Base-by-base conservation (phyloP, 2,329 filamentous ascomycete species). In the Ophiocordyceps unilateralis region DNA sequence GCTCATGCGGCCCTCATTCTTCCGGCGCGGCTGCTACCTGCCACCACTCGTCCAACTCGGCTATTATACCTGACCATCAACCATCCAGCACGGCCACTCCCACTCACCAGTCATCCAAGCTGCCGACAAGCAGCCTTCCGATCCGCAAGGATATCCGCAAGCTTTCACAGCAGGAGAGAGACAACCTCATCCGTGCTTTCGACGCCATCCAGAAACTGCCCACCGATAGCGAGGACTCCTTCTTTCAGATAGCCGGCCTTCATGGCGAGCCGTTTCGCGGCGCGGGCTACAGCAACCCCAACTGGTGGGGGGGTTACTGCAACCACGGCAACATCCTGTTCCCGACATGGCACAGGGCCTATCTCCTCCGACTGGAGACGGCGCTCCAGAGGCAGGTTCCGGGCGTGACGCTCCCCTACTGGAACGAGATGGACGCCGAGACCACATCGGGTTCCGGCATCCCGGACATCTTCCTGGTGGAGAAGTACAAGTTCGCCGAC, bases 271-370 rank as follows among this genome's bases (percentile, higher is more conserved):
- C 53, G 3, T 57, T 57, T 43, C 50, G 49, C 6, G 50, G 50
- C 9, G 48, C 46, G 10, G 49, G 47, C 28, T 48, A 43, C 15
- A 43, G 24, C 5, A 47, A 48, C 30, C 41, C 43, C 1, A 14
- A 44, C 2, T 56, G 53, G 53, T 56, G 53, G 51, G 53, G 53
- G 6, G 55, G 54, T 1, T 58, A 53, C 41, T 59, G 56, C 49
- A 46, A 54, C 23, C 57, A 59, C 41, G 50, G 43, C n/a, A 55
- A 51, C 40, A 45, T 53, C 23, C 46, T 54, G 8, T 55, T 53
- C 42, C 51, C 54, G 4, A 56, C 54, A 15, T 57, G 55, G 55
- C 55, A 58, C 43, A 49, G 55, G 19, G 55, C 53, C 12, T 56
- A 56, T 38, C 42, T 57, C 10, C 36, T 47, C 2, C 45, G 45